phyloP scores from a whole-genome alignment of 805 yeast genomes.

The Ascoidea asiatica region DNA sequence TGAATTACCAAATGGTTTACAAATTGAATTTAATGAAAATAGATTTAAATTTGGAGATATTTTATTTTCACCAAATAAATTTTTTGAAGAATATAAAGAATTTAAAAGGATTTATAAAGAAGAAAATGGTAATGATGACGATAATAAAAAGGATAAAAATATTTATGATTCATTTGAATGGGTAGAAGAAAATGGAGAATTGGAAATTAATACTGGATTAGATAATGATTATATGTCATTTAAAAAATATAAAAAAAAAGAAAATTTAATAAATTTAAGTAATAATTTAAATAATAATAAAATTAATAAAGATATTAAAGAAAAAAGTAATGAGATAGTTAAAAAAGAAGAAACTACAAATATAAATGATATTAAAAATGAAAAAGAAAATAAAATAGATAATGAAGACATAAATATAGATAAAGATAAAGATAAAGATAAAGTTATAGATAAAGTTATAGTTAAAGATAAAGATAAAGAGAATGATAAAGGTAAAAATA shows the following conservation, averaged over 20 bases:
- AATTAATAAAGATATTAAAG: slow-evolving; percentile 9
- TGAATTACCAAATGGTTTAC: slow-evolving; percentile 70
- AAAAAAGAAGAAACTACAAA: no score
- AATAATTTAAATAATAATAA: slow-evolving; percentile 17
- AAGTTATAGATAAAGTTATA: no score
- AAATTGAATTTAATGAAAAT: slow-evolving; percentile 43
- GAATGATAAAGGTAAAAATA: slow-evolving; percentile 1
- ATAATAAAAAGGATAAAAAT: slow-evolving; percentile 8
- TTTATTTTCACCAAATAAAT: slow-evolving; percentile 49
- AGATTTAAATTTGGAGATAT: slow-evolving; percentile 57
- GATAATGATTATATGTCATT: slow-evolving; percentile 63
- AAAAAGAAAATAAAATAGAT: no score
- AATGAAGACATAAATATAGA: background rate
- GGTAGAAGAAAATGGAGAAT: slow-evolving; percentile 38
- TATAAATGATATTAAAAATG: background rate
- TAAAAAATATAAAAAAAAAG: slow-evolving; percentile 39
- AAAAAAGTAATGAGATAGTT: background rate
- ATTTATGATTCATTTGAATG: slow-evolving; percentile 17
- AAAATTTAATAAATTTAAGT: slow-evolving; percentile 14
- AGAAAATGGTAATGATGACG: slow-evolving; percentile 2
- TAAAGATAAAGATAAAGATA: background rate
- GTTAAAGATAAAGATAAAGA: slow-evolving; percentile 3
- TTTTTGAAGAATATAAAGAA: slow-evolving; percentile 13
- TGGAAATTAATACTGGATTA: slow-evolving; percentile 27
- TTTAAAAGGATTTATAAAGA: slow-evolving; percentile 10